Conservation (phyloP, 2,329 filamentous ascomycete genomes). For the Botrytis cinerea region DNA sequence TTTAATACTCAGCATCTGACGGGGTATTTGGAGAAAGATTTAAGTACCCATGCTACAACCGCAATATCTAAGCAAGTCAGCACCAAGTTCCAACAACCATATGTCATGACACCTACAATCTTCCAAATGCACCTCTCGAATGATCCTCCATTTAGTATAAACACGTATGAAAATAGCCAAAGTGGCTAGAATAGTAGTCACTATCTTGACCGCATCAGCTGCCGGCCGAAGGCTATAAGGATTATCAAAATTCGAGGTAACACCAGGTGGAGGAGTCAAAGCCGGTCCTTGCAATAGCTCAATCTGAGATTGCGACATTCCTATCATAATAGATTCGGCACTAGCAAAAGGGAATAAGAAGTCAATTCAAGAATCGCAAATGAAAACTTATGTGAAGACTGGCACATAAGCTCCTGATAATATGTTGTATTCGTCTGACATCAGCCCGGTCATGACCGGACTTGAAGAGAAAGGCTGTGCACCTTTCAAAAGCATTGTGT, state of each 20-base stretch:
- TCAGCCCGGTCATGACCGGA: conserved; percentile 17
- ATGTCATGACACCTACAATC: neutral
- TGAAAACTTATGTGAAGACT: neutral
- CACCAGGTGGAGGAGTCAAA: conserved; percentile 2
- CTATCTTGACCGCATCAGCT: neutral
- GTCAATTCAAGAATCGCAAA: neutral
- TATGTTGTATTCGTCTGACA: conserved; percentile 8
- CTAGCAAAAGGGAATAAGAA: neutral
- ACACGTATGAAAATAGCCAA: conserved; percentile 10
- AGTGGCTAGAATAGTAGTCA: conserved; percentile 2
- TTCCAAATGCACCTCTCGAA: conserved; percentile 8
- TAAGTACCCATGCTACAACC: neutral
- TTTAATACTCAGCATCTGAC: neutral
- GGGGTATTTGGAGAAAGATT: neutral
- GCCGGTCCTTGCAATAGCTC: conserved; percentile 11
- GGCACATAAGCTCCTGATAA: conserved; percentile 1
- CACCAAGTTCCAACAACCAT: neutral
- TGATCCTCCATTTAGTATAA: conserved; percentile 7
- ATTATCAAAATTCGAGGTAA: neutral
- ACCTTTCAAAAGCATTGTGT: neutral
- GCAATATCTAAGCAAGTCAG: conserved; percentile 8
- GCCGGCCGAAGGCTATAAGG: neutral
- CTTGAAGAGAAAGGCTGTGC: neutral
- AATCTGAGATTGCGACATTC: conserved; percentile 1
- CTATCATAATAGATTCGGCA: neutral